phyloP scores from a whole-genome alignment of 2,329 filamentous ascomycete genomes.

The Epichloe gansuensis region DNA sequence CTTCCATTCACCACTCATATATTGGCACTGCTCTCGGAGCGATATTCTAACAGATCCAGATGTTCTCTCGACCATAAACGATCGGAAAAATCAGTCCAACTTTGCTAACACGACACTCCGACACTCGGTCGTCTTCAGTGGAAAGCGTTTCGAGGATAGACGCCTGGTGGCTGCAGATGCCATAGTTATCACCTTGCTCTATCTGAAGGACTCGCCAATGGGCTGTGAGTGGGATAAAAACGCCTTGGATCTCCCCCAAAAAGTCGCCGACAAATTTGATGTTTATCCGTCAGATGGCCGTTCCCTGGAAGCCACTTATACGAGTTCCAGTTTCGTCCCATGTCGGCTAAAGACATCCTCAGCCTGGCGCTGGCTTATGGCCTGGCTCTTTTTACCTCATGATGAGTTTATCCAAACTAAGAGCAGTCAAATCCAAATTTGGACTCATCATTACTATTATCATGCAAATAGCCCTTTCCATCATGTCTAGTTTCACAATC shows the following conservation, averaged over 20 bases:
- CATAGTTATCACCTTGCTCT: conserved; percentile 64
- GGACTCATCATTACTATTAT: conserved; percentile 61
- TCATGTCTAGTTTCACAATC: conserved; percentile 68
- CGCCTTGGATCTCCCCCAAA: conserved; percentile 38
- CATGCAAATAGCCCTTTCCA: conserved; percentile 57
- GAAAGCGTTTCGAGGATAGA: conserved; percentile 61
- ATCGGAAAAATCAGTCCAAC: conserved; percentile 47
- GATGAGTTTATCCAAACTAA: conserved; percentile 53
- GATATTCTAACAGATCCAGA: conserved; percentile 47
- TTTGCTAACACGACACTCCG: conserved; percentile 62
- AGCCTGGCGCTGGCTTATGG: conserved; percentile 54
- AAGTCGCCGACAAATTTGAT: conserved; percentile 44
- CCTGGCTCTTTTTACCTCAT: conserved; percentile 54
- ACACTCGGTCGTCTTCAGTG: conserved; percentile 70
- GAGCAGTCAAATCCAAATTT: conserved; percentile 63
- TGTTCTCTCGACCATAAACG: conserved; percentile 58
- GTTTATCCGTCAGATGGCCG: conserved; percentile 49
- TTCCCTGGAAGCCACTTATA: conserved; percentile 50
- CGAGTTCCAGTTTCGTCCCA: conserved; percentile 67
- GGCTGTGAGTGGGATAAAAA: conserved; percentile 54
- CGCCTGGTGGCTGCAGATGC: conserved; percentile 62
- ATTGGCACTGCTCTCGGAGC: conserved; percentile 59
- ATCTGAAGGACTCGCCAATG: conserved; percentile 51
- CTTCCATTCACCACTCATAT: conserved; percentile 71
- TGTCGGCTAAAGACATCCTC: conserved; percentile 53